phyloP scores from a whole-genome alignment of 176 grass and related monocot genomes.

The Rhipidocladum racemiflorum region DNA sequence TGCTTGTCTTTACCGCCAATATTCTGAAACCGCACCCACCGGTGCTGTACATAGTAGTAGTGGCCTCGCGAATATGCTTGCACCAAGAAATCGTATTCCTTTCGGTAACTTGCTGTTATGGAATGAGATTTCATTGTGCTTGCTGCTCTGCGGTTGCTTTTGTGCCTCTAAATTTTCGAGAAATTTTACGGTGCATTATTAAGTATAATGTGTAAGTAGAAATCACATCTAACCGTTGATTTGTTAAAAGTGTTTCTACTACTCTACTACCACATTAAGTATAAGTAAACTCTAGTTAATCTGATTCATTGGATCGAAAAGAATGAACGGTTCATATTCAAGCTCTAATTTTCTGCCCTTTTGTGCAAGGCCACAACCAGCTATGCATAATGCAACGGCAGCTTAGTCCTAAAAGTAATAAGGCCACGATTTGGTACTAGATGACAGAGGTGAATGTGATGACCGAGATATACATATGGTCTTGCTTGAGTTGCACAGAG shows the following conservation, averaged over 20 bases:
- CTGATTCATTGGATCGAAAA: no score
- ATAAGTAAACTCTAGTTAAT: no score
- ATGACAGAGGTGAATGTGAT: background rate
- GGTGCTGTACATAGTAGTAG: background rate
- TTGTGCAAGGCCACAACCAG: background rate
- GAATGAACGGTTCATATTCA: no score
- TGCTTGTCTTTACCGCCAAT: conserved; percentile 39
- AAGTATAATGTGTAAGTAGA: no score
- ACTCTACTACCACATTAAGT: no score
- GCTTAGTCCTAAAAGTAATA: background rate
- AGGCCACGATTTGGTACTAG: background rate
- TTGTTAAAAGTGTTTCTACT: no score
- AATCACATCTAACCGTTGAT: no score
- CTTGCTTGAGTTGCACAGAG: background rate
- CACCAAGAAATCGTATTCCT: conserved; percentile 19
- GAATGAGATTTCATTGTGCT: background rate
- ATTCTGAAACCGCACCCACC: background rate
- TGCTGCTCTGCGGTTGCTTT: background rate
- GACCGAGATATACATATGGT: background rate
- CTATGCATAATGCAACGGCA: background rate
- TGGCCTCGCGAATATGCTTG: conserved; percentile 35
- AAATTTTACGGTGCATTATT: no score
- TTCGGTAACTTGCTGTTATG: background rate
- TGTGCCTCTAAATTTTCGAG: background rate
- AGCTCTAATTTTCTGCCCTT: background rate